Percentiles rank a stretch among this genome's conserved stretches.
These are phyloP conservation scores for Vicia faba DNA, from an alignment of 306 rosid genomes.

Conservation along the genomic window DNA sequence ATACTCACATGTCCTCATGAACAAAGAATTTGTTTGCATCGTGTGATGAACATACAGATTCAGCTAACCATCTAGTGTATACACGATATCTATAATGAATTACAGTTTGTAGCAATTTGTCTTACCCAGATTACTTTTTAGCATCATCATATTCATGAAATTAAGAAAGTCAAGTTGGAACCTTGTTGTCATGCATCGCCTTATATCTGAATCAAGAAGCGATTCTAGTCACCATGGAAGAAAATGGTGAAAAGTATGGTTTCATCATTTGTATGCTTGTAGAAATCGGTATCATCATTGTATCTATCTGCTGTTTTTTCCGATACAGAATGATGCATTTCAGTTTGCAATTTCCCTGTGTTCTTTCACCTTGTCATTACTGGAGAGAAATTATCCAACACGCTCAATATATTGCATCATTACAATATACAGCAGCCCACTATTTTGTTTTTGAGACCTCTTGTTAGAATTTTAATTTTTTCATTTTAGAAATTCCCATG, in stretches of 20 bases:
- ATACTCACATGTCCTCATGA: constrained; percentile 16
- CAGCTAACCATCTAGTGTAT: constrained; percentile 20
- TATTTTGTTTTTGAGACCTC: constrained; percentile 18
- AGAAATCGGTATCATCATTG: not conserved
- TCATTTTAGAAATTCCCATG: not conserved
- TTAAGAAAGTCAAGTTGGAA: constrained; percentile 11
- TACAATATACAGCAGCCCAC: not conserved
- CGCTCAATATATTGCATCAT: not conserved
- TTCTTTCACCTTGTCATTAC: constrained; percentile 11
- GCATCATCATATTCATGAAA: constrained; percentile 23
- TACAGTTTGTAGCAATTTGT: constrained; percentile 13
- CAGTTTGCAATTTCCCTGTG: not conserved
- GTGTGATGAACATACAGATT: not conserved
- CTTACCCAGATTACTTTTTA: constrained; percentile 9
- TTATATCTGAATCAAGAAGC: constrained; percentile 10
- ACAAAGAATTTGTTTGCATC: not conserved
- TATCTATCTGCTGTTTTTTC: not conserved
- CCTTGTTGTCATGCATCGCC: constrained; percentile 17
- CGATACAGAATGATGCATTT: not conserved
- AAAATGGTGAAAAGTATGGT: constrained; percentile 19
- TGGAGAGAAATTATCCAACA: not conserved
- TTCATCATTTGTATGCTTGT: constrained; percentile 17
- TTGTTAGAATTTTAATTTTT: constrained; percentile 6
- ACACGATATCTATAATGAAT: constrained; percentile 6
- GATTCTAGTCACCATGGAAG: constrained; percentile 33